Conservation (phyloP, 2,329 filamentous ascomycete genomes). For the Microcyclospora pomicola region DNA sequence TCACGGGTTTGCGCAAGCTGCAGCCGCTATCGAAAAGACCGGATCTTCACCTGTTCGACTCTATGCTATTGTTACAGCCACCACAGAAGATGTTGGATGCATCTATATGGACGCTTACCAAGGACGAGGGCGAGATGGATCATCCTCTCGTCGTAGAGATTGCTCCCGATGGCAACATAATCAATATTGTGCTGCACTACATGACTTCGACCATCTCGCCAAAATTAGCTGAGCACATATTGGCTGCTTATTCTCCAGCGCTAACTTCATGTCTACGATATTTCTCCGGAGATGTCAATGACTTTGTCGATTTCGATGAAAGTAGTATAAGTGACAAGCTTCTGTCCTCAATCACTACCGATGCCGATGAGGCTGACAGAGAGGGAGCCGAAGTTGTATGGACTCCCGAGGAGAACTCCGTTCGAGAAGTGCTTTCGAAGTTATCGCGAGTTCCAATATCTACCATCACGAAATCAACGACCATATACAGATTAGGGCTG, state of each 20-base stretch:
- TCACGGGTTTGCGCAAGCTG: constrained; percentile 60
- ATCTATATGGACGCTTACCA: constrained; percentile 35
- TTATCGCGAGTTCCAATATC: constrained; percentile 41
- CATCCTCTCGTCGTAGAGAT: constrained; percentile 67
- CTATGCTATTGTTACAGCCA: constrained; percentile 65
- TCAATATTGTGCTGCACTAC: constrained; percentile 38
- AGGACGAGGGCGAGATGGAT: constrained; percentile 52
- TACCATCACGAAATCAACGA: constrained; percentile 46
- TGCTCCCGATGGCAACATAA: constrained; percentile 38
- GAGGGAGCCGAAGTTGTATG: constrained; percentile 23
- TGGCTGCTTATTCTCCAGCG: constrained; percentile 18
- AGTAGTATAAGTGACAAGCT: constrained; percentile 8
- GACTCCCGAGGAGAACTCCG: constrained; percentile 36
- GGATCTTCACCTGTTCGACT: constrained; percentile 57
- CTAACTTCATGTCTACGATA: constrained; percentile 16
- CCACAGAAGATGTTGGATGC: constrained; percentile 31
- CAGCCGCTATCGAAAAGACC: constrained; percentile 37
- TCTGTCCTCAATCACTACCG: not conserved
- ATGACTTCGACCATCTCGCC: constrained; percentile 48
- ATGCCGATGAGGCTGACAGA: not conserved
- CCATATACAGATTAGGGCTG: constrained; percentile 76
- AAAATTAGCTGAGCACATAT: constrained; percentile 7
- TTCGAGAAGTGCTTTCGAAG: constrained; percentile 44
- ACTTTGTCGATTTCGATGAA: constrained; percentile 9
- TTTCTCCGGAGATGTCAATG: constrained; percentile 13